phyloP scores from a whole-genome alignment of 257 asterid species.

The Salvia hispanica region DNA sequence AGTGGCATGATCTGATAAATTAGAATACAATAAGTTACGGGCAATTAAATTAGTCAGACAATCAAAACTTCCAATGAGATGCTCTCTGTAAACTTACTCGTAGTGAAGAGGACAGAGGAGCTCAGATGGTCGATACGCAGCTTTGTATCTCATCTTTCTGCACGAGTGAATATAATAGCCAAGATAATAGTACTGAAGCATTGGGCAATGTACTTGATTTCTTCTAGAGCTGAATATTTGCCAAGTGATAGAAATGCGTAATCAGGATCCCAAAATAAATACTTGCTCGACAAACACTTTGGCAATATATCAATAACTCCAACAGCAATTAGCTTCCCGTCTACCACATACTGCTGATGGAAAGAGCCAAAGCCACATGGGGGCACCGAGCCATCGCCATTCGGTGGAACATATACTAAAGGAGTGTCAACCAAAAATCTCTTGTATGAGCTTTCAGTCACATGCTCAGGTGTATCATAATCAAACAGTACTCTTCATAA shows the following conservation, averaged over 20 bases:
- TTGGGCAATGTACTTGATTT: slow-evolving; percentile 78
- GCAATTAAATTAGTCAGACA: slow-evolving; percentile 16
- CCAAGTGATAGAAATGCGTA: slow-evolving; percentile 86
- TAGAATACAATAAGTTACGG: slow-evolving; percentile 19
- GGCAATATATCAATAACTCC: slow-evolving; percentile 96
- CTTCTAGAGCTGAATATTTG: slow-evolving; percentile 85
- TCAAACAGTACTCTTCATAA: slow-evolving; percentile 83
- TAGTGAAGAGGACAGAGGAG: slow-evolving; percentile 95
- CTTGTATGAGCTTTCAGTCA: slow-evolving; percentile 75
- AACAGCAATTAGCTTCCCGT: slow-evolving; percentile 89
- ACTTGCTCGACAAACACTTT: slow-evolving; percentile 91
- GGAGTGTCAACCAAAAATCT: slow-evolving; percentile 94
- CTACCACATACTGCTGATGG: slow-evolving; percentile 94
- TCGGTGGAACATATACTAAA: slow-evolving; percentile 61
- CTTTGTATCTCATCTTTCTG: slow-evolving; percentile 96
- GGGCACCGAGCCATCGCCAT: slow-evolving; percentile 58
- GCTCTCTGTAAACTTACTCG: slow-evolving; percentile 53
- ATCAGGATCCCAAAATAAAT: slow-evolving; percentile 99
- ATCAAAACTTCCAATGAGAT: background rate
- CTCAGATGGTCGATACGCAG: slow-evolving; percentile 91
- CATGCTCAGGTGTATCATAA: slow-evolving; percentile 75
- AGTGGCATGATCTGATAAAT: slow-evolving; percentile 61
- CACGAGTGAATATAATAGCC: slow-evolving; percentile 98
- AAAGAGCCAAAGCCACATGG: slow-evolving; percentile 96
- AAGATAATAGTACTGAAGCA: slow-evolving; percentile 93